Evolutionary conservation across 2,329 filamentous ascomycete species (phyloP).

Genomic region (Fusarium devonianum): DNA sequence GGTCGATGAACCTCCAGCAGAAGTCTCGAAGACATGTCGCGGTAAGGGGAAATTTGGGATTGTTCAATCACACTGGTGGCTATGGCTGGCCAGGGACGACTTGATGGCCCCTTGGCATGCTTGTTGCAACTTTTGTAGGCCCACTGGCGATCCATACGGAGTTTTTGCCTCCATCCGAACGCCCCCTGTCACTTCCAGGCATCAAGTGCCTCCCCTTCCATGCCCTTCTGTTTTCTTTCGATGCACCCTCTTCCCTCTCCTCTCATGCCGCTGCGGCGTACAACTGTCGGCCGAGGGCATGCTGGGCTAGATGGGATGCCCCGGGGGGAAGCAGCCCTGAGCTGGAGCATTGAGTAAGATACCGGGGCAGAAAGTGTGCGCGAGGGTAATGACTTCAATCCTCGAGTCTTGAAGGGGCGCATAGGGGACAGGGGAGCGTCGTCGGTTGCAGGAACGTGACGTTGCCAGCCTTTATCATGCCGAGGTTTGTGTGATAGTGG

Average conservation of each 20-base stretch:
- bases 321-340: too few species aligned
- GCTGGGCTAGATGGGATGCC: too few species aligned
- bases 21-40: too few species aligned
- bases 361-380: conserved; percentile 13
- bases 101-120: conserved; percentile 14
- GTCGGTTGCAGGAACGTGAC: conserved; percentile 23
- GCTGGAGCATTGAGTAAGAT: too few species aligned
- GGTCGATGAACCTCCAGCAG: too few species aligned
- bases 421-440: conserved; percentile 15
- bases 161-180: conserved; percentile 8
- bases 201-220: background rate
- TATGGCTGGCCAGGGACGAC: too few species aligned
- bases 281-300: conserved; percentile 21
- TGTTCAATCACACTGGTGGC: too few species aligned
- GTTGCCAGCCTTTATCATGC: conserved; percentile 9
- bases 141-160: conserved; percentile 21
- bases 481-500: conserved; percentile 14
- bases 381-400: background rate
- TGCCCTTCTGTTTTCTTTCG: conserved; percentile 3
- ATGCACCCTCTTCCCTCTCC: conserved; percentile 2
- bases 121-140: conserved; percentile 9
- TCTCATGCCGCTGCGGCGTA: conserved; percentile 14
- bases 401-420: conserved; percentile 13
- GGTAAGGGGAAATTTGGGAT: too few species aligned
- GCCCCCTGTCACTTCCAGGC: conserved; percentile 16